Conservation (phyloP, 306 rosid genomes). For the Datisca glomerata region DNA sequence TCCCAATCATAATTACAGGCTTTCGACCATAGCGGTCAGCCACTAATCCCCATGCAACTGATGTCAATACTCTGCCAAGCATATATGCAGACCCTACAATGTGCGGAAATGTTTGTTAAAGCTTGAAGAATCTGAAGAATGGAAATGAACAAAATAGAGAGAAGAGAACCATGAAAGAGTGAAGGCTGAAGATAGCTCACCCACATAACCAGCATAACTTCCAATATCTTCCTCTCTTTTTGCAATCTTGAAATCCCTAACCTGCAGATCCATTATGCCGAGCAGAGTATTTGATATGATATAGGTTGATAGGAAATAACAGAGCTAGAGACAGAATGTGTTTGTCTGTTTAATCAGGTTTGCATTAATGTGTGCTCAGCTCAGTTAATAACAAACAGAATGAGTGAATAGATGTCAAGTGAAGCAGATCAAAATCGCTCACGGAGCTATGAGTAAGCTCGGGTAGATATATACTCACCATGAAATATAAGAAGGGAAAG, state of each 20-base stretch:
- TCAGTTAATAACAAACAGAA: too few species aligned
- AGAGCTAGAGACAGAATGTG: background rate
- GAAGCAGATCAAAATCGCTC: background rate
- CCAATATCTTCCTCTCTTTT: slow-evolving; percentile 63
- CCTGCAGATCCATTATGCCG: slow-evolving; percentile 22
- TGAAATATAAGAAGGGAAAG: slow-evolving; percentile 39
- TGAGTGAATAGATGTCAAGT: too few species aligned
- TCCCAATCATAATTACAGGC: slow-evolving; percentile 55
- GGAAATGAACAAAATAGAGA: background rate
- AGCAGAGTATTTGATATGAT: too few species aligned
- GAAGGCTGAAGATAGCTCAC: slow-evolving; percentile 26
- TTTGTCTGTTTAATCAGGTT: background rate
- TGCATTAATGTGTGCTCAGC: background rate
- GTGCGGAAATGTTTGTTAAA: slow-evolving; percentile 1
- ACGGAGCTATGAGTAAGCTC: background rate
- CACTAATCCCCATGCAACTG: slow-evolving; percentile 62
- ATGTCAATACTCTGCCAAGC: slow-evolving; percentile 76
- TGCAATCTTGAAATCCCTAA: slow-evolving; percentile 74
- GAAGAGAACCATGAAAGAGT: background rate
- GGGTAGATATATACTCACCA: slow-evolving; percentile 23
- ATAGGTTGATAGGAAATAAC: background rate
- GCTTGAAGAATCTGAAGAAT: background rate
- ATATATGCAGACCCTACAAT: slow-evolving; percentile 63
- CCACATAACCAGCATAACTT: slow-evolving; percentile 76
- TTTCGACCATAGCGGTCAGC: slow-evolving; percentile 90